Conservation (phyloP, 2,329 filamentous ascomycete species). For the Magnaporthales sp. region DNA sequence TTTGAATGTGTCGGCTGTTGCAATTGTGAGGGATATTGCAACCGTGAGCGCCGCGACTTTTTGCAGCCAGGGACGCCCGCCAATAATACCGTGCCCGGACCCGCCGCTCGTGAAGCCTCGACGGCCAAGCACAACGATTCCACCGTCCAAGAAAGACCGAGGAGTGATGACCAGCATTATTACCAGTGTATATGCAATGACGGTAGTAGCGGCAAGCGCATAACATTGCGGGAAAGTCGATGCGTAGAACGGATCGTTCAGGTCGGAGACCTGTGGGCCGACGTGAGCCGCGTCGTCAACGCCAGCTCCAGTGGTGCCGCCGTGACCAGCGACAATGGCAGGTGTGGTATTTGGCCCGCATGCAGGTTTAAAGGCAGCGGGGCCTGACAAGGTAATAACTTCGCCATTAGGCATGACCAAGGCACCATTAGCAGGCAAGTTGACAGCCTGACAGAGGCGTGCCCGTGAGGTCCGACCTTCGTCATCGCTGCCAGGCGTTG, state of each 20-base stretch:
- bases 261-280: conserved; percentile 46
- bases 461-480: conserved; percentile 15
- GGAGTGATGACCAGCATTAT: conserved; percentile 92
- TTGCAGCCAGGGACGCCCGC: conserved; percentile 88
- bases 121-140: conserved; percentile 70
- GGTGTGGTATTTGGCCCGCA: conserved; percentile 37
- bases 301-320: conserved; percentile 24
- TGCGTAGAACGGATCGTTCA: conserved; percentile 83
- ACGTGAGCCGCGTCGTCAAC: conserved; percentile 16
- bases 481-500: conserved; percentile 6
- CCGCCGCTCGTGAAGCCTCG: conserved; percentile 81
- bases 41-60: conserved; percentile 68
- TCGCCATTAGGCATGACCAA: conserved; percentile 42
- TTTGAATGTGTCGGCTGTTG: conserved; percentile 81
- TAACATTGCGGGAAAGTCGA: conserved; percentile 91
- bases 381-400: conserved; percentile 48
- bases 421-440: conserved; percentile 34
- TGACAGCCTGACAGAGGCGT: conserved; percentile 30
- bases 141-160: conserved; percentile 84
- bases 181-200: conserved; percentile 84
- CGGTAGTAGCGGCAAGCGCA: conserved; percentile 82
- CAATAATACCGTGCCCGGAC: conserved; percentile 71
- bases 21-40: conserved; percentile 82
- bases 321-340: conserved; percentile 25
- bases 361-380: conserved; percentile 50